Evolutionary conservation across 1,284 basidiomycete genomes (phyloP), one percentile per base, ranked within the genome.

Genomic region (Leccinum pachyderme): DNA sequence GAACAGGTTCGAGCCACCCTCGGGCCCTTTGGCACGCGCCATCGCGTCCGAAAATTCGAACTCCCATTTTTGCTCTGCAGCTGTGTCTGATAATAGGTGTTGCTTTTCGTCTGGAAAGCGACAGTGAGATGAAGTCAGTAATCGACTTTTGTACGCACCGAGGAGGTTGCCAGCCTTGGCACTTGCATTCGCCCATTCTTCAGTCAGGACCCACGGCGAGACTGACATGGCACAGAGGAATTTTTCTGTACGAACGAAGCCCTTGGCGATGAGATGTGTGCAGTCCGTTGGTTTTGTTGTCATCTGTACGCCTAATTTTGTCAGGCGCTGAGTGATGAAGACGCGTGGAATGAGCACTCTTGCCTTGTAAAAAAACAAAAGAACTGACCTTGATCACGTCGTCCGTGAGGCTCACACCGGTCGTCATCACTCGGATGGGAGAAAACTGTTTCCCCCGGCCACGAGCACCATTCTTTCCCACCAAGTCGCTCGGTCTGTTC

Each of bases 161-260:
- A 92, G 72, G 4, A 93, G 70, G 41, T 73, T 76, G 49, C 80
- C 81, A 3, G 77, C 76, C 27, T 75, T 75, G 3, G 81, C 79
- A 25, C 82, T 88, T 1, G 80, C 79, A 5, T 71, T 73, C 2
- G 87, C 80, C 92, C 92, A 94, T 37, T 81, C 75, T 57, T 80
- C 77, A 3, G 77, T 80, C 13, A 94, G 70, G 49, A 94, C 76
- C 59, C 76, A 77, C 0, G 86, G 86, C 0, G 78, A 81, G 2
- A 71, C 71, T 0, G 86, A 77, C 61, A 93, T 74, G 1, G 89
- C 89, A 61, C 81, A 84, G 2, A 95, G 76, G 65, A 94, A 89
- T 65, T 94, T 95, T 66, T 92, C 88, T 0, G 91, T 94, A 7
- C 91, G 81, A 5, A 86, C 82, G 18, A 93, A 75, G 29, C 75